These are phyloP conservation scores for Leishmania major DNA, from an alignment of 208 protist species.

Conservation along the genomic window DNA sequence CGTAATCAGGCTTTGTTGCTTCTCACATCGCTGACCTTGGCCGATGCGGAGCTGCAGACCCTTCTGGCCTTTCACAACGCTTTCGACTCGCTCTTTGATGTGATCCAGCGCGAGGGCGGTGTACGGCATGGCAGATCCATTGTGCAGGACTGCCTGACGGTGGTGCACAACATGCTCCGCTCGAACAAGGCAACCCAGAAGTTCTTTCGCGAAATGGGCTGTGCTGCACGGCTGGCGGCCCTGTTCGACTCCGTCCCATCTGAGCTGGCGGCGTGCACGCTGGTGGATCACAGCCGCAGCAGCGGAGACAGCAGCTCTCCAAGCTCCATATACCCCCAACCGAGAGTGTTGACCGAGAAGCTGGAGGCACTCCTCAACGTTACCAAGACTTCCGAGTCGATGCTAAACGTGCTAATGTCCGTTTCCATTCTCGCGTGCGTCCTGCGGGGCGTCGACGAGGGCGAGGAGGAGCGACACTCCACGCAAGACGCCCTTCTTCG, in stretches of 20 bases:
- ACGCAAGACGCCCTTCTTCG: conserved; percentile 44
- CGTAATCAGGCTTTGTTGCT: conserved; percentile 58
- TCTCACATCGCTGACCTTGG: conserved; percentile 64
- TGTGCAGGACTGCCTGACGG: conserved; percentile 78
- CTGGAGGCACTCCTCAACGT: conserved; percentile 25
- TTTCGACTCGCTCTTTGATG: conserved; percentile 74
- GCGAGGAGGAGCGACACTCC: conserved; percentile 23
- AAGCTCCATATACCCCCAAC: background rate
- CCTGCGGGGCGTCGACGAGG: conserved; percentile 44
- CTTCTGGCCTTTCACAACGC: conserved; percentile 79
- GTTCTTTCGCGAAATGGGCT: conserved; percentile 84
- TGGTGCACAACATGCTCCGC: conserved; percentile 83
- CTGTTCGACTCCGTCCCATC: conserved; percentile 54
- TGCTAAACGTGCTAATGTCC: conserved; percentile 42
- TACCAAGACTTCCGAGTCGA: conserved; percentile 1
- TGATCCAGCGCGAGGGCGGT: conserved; percentile 60
- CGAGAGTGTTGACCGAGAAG: conserved; percentile 12
- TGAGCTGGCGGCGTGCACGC: conserved; percentile 27
- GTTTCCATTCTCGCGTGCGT: conserved; percentile 64
- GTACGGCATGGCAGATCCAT: conserved; percentile 54
- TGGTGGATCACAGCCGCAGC: background rate
- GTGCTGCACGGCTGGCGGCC: conserved; percentile 46
- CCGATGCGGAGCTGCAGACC: conserved; percentile 78
- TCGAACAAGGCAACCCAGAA: conserved; percentile 86
- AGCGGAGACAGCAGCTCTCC: background rate